Base-by-base conservation (phyloP, 2,329 filamentous ascomycete species). In the Ascochyta clinopodiicola region DNA sequence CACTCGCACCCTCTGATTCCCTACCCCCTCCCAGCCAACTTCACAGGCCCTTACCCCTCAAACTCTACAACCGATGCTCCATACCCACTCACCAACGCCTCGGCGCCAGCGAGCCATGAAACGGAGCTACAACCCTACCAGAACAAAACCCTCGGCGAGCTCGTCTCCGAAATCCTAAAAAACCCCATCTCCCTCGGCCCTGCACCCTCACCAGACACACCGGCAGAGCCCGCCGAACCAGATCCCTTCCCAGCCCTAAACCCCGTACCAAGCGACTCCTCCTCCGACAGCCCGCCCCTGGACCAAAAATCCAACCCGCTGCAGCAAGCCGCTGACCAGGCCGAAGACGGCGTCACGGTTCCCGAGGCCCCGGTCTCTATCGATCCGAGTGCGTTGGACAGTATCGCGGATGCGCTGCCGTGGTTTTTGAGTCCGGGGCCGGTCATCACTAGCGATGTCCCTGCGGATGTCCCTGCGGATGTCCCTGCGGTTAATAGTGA, bases 71-170 rank as follows among this genome's bases (percentile, higher is more conserved):
- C 1, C 27, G 15, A 22, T 7, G 32, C 32, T 17, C 8, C 8
- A 2, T 38, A 38, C 36, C 36, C 17, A 12, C 13, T 37, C 13
- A 4, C 6, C 13, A 42, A 49, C 24, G 17, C 22, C 6, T 42
- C 44, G 15, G 6, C 13, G 31, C 32, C 25, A 3, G 21, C 17
- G 7, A 31, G 6, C 12, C 31, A 47, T 25, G 1, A 9, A 2
- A 38, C 22, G 12, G 40, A 44, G n/a, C 7, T 56, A 6, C 47
- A 38, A 6, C 52, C 52, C 2, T 56, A 56, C 13, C 22, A 44
- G n/a, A 47, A 56, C 15, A 46, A 56, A 13, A 56, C 52, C 3
- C 43, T 56, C 12, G 47, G 46, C 42, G 46, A 55, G 52, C 45
- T 55, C 5, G 36, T 55, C 4, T 19, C 12, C 15, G 40, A 50